Percentiles rank a stretch among this genome's conserved stretches.
Evolutionary conservation across 176 grass and related monocot genomes (phyloP).

Genomic region (Phyllostachys edulis): DNA sequence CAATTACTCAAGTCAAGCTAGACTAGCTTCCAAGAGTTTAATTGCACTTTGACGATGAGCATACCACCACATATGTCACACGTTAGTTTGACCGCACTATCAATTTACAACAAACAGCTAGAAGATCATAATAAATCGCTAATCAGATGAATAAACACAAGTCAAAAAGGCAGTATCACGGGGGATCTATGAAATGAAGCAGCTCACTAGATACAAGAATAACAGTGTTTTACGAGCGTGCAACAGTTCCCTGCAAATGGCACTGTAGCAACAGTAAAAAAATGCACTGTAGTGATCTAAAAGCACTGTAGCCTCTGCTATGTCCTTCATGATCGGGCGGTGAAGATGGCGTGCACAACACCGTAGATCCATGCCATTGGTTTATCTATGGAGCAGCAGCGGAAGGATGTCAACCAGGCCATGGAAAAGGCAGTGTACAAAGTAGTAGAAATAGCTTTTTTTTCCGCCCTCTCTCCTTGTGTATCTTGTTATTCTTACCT

Average conservation of each 20-base stretch:
- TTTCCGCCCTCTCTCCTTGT: background rate
- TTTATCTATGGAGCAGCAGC: background rate
- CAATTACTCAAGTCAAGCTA: background rate
- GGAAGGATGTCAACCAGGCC: background rate
- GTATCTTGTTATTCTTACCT: background rate
- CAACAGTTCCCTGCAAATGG: no score
- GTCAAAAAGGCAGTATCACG: slow-evolving; percentile 51
- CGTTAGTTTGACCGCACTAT: slow-evolving; percentile 23
- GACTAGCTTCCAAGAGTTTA: background rate
- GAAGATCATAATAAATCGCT: background rate
- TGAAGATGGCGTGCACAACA: no score
- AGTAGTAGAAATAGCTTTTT: background rate
- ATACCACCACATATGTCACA: background rate
- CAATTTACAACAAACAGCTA: background rate
- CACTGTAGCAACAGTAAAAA: no score
- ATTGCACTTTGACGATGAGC: slow-evolving; percentile 9
- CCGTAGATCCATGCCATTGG: no score
- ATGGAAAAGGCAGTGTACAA: background rate
- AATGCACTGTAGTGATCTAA: no score
- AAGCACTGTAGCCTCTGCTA: no score
- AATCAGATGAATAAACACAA: slow-evolving; percentile 12
- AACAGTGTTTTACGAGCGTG: no score
- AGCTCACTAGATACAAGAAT: slow-evolving; percentile 33
- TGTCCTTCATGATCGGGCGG: no score
- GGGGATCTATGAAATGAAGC: slow-evolving; percentile 22